Evolutionary conservation across 1,284 basidiomycete species (phyloP).

Genomic region (Apiotrichum gamsii): DNA sequence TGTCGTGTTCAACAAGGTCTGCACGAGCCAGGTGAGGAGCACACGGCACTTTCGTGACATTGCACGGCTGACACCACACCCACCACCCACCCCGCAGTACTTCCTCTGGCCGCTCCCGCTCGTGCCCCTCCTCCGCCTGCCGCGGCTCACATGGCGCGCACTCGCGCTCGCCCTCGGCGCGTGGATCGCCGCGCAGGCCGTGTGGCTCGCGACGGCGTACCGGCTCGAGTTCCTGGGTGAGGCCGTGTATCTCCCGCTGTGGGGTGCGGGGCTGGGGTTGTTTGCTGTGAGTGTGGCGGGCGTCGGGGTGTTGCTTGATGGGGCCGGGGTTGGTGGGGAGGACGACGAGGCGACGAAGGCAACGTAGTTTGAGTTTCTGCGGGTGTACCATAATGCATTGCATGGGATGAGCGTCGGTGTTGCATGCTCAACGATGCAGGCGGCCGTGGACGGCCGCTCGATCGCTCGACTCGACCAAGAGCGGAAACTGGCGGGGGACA

Average conservation of each 20-base stretch:
- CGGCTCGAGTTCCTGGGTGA: slow-evolving; percentile 77
- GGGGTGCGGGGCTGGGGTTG: slow-evolving; percentile 70
- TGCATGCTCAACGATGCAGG: no score
- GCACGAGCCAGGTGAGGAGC: slow-evolving; percentile 77
- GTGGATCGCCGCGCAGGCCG: slow-evolving; percentile 67
- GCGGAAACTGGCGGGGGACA: no score
- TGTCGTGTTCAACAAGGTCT: slow-evolving; percentile 96
- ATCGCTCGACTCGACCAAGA: no score
- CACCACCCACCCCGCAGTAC: slow-evolving; percentile 72
- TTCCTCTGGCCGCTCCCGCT: slow-evolving; percentile 96
- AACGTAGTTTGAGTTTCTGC: no score
- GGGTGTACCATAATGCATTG: no score
- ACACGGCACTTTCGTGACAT: no score
- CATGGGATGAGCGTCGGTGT: no score
- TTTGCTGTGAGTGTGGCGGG: slow-evolving; percentile 71
- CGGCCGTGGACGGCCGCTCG: no score
- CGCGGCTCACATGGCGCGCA: slow-evolving; percentile 53
- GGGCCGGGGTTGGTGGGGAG: no score
- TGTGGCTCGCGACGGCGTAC: slow-evolving; percentile 83
- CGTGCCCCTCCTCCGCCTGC: slow-evolving; percentile 68
- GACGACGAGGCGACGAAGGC: no score
- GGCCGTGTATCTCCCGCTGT: slow-evolving; percentile 65
- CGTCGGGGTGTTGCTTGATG: slow-evolving; percentile 57
- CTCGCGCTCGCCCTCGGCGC: slow-evolving; percentile 51
- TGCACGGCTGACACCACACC: background rate